Base-by-base conservation (phyloP, 2,329 filamentous ascomycete genomes). In the Didymella exigua region DNA sequence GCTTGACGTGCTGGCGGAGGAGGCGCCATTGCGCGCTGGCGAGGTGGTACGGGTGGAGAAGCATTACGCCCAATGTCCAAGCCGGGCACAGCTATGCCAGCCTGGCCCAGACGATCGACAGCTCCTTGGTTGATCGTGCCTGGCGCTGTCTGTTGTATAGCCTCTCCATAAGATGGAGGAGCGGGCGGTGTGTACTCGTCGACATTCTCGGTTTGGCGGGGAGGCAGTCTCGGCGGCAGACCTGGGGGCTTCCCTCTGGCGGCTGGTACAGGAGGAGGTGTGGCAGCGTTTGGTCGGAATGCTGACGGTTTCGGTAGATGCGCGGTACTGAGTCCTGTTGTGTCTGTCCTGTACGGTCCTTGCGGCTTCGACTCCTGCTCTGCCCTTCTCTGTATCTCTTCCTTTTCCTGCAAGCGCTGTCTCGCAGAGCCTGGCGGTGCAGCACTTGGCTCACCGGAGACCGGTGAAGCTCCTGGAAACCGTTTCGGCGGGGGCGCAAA, bases 401-500 rank as follows among this genome's bases (percentile, higher is more conserved):
- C 57, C 66, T 61, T 58, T 60, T 65, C 8, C 77, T 79, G 61
- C 50, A 63, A 34, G 60, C 68, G 61, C 72, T 75, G 61, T 72
- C 68, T 51, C 67, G 75, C 61, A 65, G 60, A 49, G 68, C 73
- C 56, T 70, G 73, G 79, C 75, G 23, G 80, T 33, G 57, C 77
- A 13, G 78, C 72, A 13, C 79, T 66, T 6, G 72, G 74, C 13
- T 74, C 75, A 52, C 78, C 76, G 10, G 37, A 19, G 9, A 48
- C 48, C 21, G 54, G 48, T 16, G 54, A 44, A 14, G 42, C 37
- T 29, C 54, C 54, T 11, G 54, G 54, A 13, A 79, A 74, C 58
- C 69, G 89, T 66, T 85, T 93, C 0, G 92, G 92, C 23, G 92
- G 92, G 21, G 91, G 90, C 2, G 85, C 91, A 71, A 96, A 96